Base-by-base conservation (phyloP, 2,329 filamentous ascomycete genomes). In the Verticillium alfalfae region DNA sequence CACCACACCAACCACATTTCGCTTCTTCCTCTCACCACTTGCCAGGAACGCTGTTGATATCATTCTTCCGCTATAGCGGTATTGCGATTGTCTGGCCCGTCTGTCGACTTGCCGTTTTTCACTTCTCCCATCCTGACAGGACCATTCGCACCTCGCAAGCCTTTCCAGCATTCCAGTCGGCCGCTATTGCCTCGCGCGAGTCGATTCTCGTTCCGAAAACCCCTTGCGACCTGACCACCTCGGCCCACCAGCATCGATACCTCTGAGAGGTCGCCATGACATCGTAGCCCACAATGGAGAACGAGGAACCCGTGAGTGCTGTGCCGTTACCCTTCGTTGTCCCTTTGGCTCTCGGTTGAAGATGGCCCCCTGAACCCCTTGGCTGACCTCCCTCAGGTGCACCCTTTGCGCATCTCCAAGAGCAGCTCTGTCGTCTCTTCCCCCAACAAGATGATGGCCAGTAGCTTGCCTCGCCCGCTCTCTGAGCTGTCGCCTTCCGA, bases 401-500 rank as follows among this genome's bases (percentile, higher is more conserved):
- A 90, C 76, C 91, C 91, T 71, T 78, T 94, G 78, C 89, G 90
- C 78, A 92, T 94, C 70, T 88, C 88, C 77, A 93, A 92, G 79
- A 84, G 77, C 45, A 49, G 45, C 45, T 49, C 45, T 49, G 22
- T 18, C 45, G 45, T 49, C 70, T 84, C 80, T 61, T 80, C 83
- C 60, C 88, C 88, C 63, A 86, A 89, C 55, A 76, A 79, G 70
- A 93, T 88, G 75, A 84, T 85, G 80, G 72, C 79, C 61, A 82
- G 79, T 73, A 81, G 84, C 70, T 78, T 84, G 61, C 85, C 88
- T 71, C 88, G 90, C 69, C 91, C 95, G 62, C 84, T 99, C 66
- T 91, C 92, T 65, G 95, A 99, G 79, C 88, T 99, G 71, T 92
- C 90, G 68, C 90, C 91, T 59, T 90, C 90, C 65, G 92, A 93